Conservation (phyloP, 2,329 filamentous ascomycete genomes). For the Macrophomina pseudophaseolina region DNA sequence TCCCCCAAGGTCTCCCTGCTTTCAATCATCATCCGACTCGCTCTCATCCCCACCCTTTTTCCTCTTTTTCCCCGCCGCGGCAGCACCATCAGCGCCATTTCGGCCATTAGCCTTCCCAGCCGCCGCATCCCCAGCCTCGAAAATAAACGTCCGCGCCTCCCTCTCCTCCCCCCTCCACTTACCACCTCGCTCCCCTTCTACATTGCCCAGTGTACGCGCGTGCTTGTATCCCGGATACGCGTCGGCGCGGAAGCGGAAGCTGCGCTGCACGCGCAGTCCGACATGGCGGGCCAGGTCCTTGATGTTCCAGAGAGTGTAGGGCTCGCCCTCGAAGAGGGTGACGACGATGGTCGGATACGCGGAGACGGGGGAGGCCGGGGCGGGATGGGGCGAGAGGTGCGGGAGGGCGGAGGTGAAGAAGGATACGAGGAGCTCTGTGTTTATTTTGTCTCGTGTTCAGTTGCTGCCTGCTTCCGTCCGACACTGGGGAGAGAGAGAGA, state of each 20-base stretch:
- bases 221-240: slow-evolving; percentile 78
- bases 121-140: slow-evolving; percentile 40
- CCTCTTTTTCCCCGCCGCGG: slow-evolving; percentile 26
- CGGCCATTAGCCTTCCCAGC: slow-evolving; percentile 32
- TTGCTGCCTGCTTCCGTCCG: too few species aligned
- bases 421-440: slow-evolving; percentile 49
- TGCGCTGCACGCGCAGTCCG: slow-evolving; percentile 71
- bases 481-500: too few species aligned
- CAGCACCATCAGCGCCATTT: background rate
- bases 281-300: slow-evolving; percentile 81
- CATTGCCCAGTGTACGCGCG: slow-evolving; percentile 70
- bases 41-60: slow-evolving; percentile 28
- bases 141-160: slow-evolving; percentile 53
- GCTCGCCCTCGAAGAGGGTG: slow-evolving; percentile 90
- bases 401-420: slow-evolving; percentile 53
- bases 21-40: slow-evolving; percentile 10
- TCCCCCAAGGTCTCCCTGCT: background rate
- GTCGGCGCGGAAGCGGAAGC: slow-evolving; percentile 69
- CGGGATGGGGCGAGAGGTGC: slow-evolving; percentile 50
- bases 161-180: slow-evolving; percentile 57
- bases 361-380: slow-evolving; percentile 32
- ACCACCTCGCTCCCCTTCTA: slow-evolving; percentile 47
- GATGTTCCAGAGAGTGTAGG: slow-evolving; percentile 96
- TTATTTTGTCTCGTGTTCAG: too few species aligned
- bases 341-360: slow-evolving; percentile 70